A percentile compares a stretch with the other conserved stretches of the same genome.
Evolutionary conservation across 441 rosid genomes (phyloP).

Genomic region (Capsella rubella): DNA sequence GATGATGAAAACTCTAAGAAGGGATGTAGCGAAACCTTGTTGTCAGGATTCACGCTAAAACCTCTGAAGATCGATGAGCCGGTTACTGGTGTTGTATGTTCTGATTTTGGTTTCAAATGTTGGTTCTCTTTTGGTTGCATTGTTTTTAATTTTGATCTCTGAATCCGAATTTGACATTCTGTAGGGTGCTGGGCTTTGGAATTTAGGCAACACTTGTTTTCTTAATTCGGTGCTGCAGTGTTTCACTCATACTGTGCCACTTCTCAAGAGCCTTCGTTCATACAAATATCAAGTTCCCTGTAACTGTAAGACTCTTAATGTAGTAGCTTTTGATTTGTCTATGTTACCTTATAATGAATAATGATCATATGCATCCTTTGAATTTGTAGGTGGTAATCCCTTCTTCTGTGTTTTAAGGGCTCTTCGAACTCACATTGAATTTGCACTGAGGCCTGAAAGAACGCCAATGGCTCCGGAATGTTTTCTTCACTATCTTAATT

Average conservation of each 20-base stretch:
- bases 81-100: conserved; percentile 60
- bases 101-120: not conserved
- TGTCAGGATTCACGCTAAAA: not conserved
- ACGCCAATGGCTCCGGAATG: conserved; percentile 52
- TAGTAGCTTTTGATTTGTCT: not conserved
- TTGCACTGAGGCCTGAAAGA: conserved; percentile 56
- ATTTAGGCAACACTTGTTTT: conserved; percentile 88
- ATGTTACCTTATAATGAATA: not conserved
- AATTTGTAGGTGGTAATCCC: conserved; percentile 55
- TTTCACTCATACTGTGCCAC: conserved; percentile 81
- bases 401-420: conserved; percentile 62
- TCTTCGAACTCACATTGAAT: conserved; percentile 63
- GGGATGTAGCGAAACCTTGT: not conserved
- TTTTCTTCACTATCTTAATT: conserved; percentile 60
- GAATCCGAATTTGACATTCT: conserved; percentile 5
- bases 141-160: conserved; percentile 12
- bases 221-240: conserved; percentile 87
- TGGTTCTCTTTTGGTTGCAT: not conserved
- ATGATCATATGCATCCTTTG: conserved; percentile 10
- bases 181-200: conserved; percentile 85
- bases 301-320: conserved; percentile 45
- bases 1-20: conserved; percentile 9
- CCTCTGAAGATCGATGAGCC: conserved; percentile 35
- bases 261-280: conserved; percentile 59
- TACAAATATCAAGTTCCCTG: conserved; percentile 54